Evolutionary conservation across 495 filamentous ascomycete genomes (phyloP).

Genomic region (Penicillium salamii): DNA sequence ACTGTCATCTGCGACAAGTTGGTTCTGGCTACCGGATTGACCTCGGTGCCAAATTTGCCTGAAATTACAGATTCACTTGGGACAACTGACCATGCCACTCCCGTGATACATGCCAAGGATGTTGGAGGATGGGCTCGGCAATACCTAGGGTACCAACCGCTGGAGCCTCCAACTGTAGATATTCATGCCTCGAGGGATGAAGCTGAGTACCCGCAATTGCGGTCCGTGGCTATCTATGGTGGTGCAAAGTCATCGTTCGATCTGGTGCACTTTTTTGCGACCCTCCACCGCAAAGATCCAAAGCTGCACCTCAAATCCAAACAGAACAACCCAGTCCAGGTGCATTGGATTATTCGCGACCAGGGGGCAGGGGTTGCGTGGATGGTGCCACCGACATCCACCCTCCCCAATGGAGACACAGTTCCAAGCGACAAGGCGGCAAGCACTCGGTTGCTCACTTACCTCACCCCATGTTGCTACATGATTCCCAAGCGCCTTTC

Average conservation of each 20-base stretch:
- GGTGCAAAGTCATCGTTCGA: slow-evolving; percentile 71
- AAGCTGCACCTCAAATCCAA: slow-evolving; percentile 8
- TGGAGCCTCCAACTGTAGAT: background rate
- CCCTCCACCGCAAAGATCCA: slow-evolving; percentile 22
- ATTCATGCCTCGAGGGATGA: background rate
- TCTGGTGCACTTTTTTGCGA: slow-evolving; percentile 63
- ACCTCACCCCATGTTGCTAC: slow-evolving; percentile 51
- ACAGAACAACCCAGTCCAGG: slow-evolving; percentile 42
- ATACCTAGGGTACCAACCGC: slow-evolving; percentile 24
- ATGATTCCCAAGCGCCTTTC: slow-evolving; percentile 28
- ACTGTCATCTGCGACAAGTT: slow-evolving; percentile 53
- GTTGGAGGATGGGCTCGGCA: slow-evolving; percentile 32
- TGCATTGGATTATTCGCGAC: slow-evolving; percentile 73
- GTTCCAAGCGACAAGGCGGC: slow-evolving; percentile 56
- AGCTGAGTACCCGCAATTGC: background rate
- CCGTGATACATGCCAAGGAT: slow-evolving; percentile 45
- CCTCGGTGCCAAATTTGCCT: slow-evolving; percentile 53
- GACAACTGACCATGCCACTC: slow-evolving; percentile 22
- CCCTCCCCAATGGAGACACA: slow-evolving; percentile 50
- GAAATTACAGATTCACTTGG: slow-evolving; percentile 14
- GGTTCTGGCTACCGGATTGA: slow-evolving; percentile 65
- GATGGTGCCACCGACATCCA: slow-evolving; percentile 24
- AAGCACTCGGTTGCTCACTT: slow-evolving; percentile 50
- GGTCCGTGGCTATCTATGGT: slow-evolving; percentile 57
- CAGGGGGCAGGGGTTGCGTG: slow-evolving; percentile 42